Evolutionary conservation across 1,284 basidiomycete species (phyloP), one percentile per base, ranked within the genome.

Genomic region (Psilocybe mexicana): DNA sequence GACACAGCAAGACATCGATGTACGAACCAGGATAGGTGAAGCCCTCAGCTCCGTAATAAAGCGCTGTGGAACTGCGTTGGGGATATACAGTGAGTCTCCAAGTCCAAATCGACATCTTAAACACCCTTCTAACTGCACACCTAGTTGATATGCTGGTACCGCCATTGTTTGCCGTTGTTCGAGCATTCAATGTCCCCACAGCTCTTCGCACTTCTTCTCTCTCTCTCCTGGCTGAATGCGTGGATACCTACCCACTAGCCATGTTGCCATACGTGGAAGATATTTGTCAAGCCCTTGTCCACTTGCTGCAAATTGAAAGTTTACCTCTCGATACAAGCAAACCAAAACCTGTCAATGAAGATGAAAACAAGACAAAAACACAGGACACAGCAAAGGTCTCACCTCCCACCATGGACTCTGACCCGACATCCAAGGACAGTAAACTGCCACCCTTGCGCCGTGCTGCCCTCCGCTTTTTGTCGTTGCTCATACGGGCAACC

Each of bases 11-110:
- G 90, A 93, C 61, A 74, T 98, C 36, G 93, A 98, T 69, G 78
- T 81, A 58, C 78, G 88, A 18, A 78, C 93, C n/a, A 79, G 95
- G 10, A 76, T 98, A 2, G 96, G 94, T 3, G 96, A 98, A 72
- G 94, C 94, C 1, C 74, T 98, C 10, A 85, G 85, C 3, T 85
- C 90, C 61, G 88, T 96, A 0, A 86, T 98, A 26, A 81, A 86
- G 62, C 77, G 87, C 40, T 88, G 86, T 55, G 94, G 91, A 6
- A 82, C 85, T 38, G 81, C 89, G 0, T 75, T 97, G 28, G 79
- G 85, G 3, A 69, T 80, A 7, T 87, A 92, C 69, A 83, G 94
- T 93, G 65, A 62, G 86, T 76, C 33, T 18, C 18, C 18, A 18
- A 18, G 18, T 18, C 18, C 18, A 18, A 18, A 18, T 18, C 18